Base-by-base conservation (phyloP, 73 alveolate genomes). In the Effrenium voratum region DNA sequence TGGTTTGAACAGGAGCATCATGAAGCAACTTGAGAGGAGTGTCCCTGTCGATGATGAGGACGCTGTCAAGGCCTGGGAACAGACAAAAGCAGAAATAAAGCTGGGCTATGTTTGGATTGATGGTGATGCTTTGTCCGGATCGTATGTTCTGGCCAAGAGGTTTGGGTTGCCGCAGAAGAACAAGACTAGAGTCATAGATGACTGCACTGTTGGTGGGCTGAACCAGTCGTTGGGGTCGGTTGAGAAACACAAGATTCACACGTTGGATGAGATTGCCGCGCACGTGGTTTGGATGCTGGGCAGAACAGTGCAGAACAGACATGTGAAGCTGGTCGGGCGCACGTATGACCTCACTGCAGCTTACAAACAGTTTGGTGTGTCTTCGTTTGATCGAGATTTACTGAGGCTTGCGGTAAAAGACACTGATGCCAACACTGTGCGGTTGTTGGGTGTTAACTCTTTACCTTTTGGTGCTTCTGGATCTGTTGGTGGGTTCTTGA, bases 261-360 rank as follows among this genome's bases (percentile, higher is more conserved):
- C 66, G 32, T 24, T 44, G 4, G 91, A 44, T 46, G 46, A 80
- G 30, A 44, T 44, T 22, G 88, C 63, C 28, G 88, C 88, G 5
- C 8, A 15, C 19, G 10, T 43, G 13, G 3, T 10, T 5, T 19
- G 88, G 47, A 44, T 44, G 63, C 88, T 77, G 2, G 63, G 26
- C 40, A 15, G 8, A 5, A 16, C 5, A 26, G 10, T 15, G 40
- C 77, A 32, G 10, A 63, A 26, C 40, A 63, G 26, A 24, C 40
- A 15, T 6, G 5, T 2, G 6, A 16, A 15, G 59, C 6, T 40
- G 22, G 60, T 77, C 3, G 57, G 91, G 3, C 43, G 91, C 26
- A 80, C 91, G n/a, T 80, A 4, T 47, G 91, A 80, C 32, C 73
- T 80, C 2, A 43, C 44, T 45, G 68, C 91, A 10, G 91, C 91